Conservation (phyloP, 495 filamentous ascomycete species). For the Astrocystis sublimbata region DNA sequence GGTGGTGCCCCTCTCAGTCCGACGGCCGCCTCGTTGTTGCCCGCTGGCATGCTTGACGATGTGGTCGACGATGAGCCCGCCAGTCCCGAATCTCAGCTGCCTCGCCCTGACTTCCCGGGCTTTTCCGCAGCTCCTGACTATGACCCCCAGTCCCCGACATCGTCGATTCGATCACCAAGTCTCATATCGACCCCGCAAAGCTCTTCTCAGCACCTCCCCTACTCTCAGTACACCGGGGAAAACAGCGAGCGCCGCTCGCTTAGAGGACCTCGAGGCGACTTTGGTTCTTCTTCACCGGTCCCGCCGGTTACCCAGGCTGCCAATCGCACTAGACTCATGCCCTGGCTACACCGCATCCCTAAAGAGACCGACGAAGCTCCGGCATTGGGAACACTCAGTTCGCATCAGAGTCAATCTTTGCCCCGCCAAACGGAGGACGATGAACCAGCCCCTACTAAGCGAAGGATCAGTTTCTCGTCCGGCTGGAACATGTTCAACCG, state of each 20-base stretch:
- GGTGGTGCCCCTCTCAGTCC: constrained; percentile 76
- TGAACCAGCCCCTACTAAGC: constrained; percentile 42
- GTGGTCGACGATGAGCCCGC: constrained; percentile 69
- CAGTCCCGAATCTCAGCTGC: constrained; percentile 45
- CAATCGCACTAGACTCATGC: constrained; percentile 52
- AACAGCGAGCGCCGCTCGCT: constrained; percentile 41
- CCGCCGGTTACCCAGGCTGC: constrained; percentile 26
- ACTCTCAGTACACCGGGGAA: constrained; percentile 45
- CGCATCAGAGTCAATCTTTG: constrained; percentile 80
- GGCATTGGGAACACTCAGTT: constrained; percentile 70
- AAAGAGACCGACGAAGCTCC: constrained; percentile 70
- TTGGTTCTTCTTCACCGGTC: constrained; percentile 30
- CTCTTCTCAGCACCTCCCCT: constrained; percentile 59
- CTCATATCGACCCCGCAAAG: constrained; percentile 68
- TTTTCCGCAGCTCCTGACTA: constrained; percentile 46
- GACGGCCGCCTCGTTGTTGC: constrained; percentile 73
- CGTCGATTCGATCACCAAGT: constrained; percentile 63
- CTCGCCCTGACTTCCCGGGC: constrained; percentile 28
- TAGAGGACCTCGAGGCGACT: constrained; percentile 31
- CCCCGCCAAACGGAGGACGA: constrained; percentile 57
- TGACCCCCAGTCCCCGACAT: constrained; percentile 69
- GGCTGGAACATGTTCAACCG: constrained; percentile 59
- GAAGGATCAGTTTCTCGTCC: constrained; percentile 53
- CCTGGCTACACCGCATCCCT: constrained; percentile 64
- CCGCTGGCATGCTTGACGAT: constrained; percentile 71